phyloP scores from a whole-genome alignment of 257 asterid genomes.

The Fraxinus excelsior region DNA sequence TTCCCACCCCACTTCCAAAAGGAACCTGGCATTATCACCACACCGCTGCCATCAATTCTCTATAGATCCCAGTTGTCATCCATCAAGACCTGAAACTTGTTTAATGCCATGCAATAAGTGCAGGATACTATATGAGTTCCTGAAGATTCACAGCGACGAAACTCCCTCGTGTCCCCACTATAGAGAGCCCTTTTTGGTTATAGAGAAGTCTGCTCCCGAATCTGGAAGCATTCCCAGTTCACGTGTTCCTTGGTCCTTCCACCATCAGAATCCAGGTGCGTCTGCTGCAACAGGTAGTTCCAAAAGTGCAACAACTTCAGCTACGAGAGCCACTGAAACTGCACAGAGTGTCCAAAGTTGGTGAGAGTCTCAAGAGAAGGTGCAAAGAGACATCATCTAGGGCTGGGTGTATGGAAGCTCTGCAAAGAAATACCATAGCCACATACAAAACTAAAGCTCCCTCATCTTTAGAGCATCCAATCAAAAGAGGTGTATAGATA shows the following conservation, averaged over 20 bases:
- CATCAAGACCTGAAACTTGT: conserved; percentile 33
- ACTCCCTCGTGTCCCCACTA: conserved; percentile 49
- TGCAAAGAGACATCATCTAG: conserved; percentile 22
- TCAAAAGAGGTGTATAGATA: conserved; percentile 44
- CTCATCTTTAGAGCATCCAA: conserved; percentile 35
- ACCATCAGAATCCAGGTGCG: conserved; percentile 27
- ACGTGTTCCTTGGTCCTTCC: conserved; percentile 7
- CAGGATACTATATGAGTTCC: conserved; percentile 37
- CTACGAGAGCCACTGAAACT: conserved; percentile 19
- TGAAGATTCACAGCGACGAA: conserved; percentile 34
- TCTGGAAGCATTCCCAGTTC: conserved; percentile 11
- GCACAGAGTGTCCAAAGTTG: conserved; percentile 13
- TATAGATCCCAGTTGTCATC: neutral
- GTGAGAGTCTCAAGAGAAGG: conserved; percentile 31
- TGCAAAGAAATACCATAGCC: neutral
- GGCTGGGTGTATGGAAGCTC: conserved; percentile 9
- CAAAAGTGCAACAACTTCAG: conserved; percentile 18
- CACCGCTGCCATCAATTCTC: conserved; percentile 17
- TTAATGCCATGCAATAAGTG: conserved; percentile 64
- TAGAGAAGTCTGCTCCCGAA: conserved; percentile 45
- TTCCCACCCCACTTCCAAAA: conserved; percentile 5
- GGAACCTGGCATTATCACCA: neutral
- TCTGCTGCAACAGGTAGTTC: conserved; percentile 20
- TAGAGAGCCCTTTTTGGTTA: conserved; percentile 48
- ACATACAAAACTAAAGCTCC: conserved; percentile 25